Evolutionary conservation across 164 flowering plant genomes (phyloP), one percentile per base, ranked within the genome.

Genomic region (Kingdonia uniflora): DNA sequence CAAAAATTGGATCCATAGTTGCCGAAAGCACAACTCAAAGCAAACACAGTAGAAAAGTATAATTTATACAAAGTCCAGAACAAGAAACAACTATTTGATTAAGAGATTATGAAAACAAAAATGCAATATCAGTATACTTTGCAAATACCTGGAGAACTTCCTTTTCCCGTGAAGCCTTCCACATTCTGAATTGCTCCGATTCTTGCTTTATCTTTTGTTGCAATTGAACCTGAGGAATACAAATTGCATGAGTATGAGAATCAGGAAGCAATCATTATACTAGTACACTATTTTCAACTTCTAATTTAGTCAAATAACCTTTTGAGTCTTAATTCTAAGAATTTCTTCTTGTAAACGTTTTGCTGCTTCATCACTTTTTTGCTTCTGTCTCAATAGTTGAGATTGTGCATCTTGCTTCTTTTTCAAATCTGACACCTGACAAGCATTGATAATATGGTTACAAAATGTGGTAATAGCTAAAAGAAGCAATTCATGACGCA

Each of bases 131-230:
- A n/a, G n/a, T n/a, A n/a, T n/a, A n/a, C n/a, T n/a, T n/a, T 44
- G 15, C 48, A n/a, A 25, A 43, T 77, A 89, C 99, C 95, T 89
- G 99, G 38, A 94, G 82, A 63, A 94, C 97, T 73, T 94, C 97
- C 56, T 94, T 94, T 64, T 89, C 99, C 33, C 96, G 66, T 26
- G 87, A 80, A 38, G 95, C 90, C 70, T 94, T 94, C 97, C 97
- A 94, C 52, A 64, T 55, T 57, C 99, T 74, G 65, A 89, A 94
- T 59, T 88, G 97, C 68, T 94, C 99, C 24, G 96, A 87, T 60
- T 94, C 99, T 65, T 89, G 97, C 72, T 94, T 94, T 52, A 94
- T 89, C 68, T 89, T 94, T 43, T 94, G 92, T 73, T 94, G 99
- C 46, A 94, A 64, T 71, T 94, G 96, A 64, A 94, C 99, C 98